Conservation (phyloP, 768 basidiomycete species). For the Cystobasidium onofrii region DNA sequence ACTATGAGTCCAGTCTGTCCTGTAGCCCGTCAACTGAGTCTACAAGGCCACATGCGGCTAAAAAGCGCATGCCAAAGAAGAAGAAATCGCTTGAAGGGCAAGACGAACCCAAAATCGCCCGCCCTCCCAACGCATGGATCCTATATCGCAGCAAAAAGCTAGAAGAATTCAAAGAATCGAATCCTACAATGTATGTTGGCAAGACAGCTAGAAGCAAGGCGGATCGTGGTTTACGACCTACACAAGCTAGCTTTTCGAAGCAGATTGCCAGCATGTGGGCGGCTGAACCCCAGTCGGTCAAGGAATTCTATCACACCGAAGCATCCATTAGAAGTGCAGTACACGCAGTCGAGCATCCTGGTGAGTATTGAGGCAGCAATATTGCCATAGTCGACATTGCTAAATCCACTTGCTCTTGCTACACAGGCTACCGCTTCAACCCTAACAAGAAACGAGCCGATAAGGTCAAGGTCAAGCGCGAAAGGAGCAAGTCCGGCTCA, state of each 20-base stretch:
- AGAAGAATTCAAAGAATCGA: constrained; percentile 46
- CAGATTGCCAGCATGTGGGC: constrained; percentile 61
- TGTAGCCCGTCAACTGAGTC: background rate
- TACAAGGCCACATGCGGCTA: background rate
- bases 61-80: background rate
- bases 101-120: constrained; percentile 43
- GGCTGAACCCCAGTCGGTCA: constrained; percentile 51
- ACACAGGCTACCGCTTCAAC: constrained; percentile 24
- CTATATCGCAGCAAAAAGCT: constrained; percentile 62
- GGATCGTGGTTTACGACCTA: constrained; percentile 39
- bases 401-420: background rate
- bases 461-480: background rate
- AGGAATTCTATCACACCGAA: constrained; percentile 45
- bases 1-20: background rate
- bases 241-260: constrained; percentile 62
- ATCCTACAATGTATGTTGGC: constrained; percentile 44
- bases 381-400: background rate
- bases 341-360: constrained; percentile 32
- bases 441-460: constrained; percentile 18
- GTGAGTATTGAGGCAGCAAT: constrained; percentile 39
- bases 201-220: background rate
- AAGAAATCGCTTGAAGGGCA: background rate
- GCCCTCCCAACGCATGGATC: constrained; percentile 78
- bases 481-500: constrained; percentile 9
- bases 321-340: constrained; percentile 44